Conservation (phyloP, 306 rosid genomes). For the Canavalia ensiformis region DNA sequence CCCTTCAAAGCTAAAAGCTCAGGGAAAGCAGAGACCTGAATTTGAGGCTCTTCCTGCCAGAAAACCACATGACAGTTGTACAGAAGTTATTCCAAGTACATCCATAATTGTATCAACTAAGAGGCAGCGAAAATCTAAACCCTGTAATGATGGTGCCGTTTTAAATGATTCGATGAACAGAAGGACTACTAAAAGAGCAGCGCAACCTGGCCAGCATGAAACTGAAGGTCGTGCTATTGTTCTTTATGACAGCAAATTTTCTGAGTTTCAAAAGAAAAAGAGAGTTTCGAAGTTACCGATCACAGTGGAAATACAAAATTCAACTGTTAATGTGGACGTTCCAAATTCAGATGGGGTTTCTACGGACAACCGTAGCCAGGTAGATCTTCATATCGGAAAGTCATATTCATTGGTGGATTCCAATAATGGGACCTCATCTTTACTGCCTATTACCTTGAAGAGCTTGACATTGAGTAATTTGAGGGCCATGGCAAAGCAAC, state of each 20-base stretch:
- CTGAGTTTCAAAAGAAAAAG: conserved; percentile 51
- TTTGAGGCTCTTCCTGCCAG: conserved; percentile 34
- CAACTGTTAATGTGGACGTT: conserved; percentile 37
- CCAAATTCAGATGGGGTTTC: conserved; percentile 40
- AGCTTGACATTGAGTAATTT: conserved; percentile 36
- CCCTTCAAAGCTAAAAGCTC: conserved; percentile 34
- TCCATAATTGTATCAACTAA: conserved; percentile 43
- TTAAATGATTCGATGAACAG: conserved; percentile 39
- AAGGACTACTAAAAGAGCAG: conserved; percentile 41
- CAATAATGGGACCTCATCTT: conserved; percentile 24
- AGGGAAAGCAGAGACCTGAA: conserved; percentile 51
- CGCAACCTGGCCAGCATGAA: conserved; percentile 41
- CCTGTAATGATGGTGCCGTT: conserved; percentile 41
- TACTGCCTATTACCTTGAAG: conserved; percentile 19
- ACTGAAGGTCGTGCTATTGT: conserved; percentile 48
- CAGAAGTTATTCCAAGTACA: conserved; percentile 45
- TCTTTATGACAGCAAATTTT: conserved; percentile 49
- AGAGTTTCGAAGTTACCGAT: conserved; percentile 36
- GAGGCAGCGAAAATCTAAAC: conserved; percentile 54
- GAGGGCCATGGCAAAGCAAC: conserved; percentile 56
- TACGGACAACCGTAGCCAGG: conserved; percentile 38
- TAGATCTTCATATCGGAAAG: conserved; percentile 18
- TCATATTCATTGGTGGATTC: conserved; percentile 36
- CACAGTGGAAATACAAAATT: conserved; percentile 25
- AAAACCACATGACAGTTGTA: conserved; percentile 35